These are phyloP conservation scores for Physaria fendleri DNA, from an alignment of 345 rosid genomes.

Conservation along the genomic window DNA sequence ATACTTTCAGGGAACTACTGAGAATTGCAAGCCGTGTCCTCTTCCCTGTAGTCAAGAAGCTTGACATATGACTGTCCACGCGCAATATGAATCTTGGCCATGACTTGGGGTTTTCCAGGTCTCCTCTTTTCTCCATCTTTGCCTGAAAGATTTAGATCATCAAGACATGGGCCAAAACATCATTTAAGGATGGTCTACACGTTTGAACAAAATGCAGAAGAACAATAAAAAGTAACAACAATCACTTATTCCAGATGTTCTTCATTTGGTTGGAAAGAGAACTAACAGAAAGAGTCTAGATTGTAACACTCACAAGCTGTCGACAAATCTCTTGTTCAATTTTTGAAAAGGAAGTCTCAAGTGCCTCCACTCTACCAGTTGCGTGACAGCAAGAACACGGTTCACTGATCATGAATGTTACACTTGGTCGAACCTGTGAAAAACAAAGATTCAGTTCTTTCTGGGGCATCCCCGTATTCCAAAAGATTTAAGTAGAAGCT, in stretches of 20 bases:
- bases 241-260: background rate
- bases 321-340: constrained; percentile 94
- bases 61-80: constrained; percentile 83
- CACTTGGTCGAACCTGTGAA: constrained; percentile 91
- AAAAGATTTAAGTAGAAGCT: background rate
- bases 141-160: constrained; percentile 40
- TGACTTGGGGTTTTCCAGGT: constrained; percentile 65
- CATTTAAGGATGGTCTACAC: background rate
- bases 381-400: constrained; percentile 92
- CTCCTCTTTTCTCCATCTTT: constrained; percentile 46
- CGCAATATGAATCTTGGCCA: constrained; percentile 83
- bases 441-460: background rate
- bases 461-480: background rate
- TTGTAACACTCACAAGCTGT: constrained; percentile 52
- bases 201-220: background rate
- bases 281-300: background rate
- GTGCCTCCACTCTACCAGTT: constrained; percentile 95
- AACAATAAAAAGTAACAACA: background rate
- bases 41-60: constrained; percentile 77
- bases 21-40: constrained; percentile 73
- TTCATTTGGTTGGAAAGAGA: constrained; percentile 3
- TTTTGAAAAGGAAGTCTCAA: constrained; percentile 90
- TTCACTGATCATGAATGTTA: constrained; percentile 91
- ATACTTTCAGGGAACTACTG: constrained; percentile 91
- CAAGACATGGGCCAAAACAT: constrained; percentile 5